Evolutionary conservation across 257 asterid species (phyloP).

Genomic region (Paraleonurus japonicus): DNA sequence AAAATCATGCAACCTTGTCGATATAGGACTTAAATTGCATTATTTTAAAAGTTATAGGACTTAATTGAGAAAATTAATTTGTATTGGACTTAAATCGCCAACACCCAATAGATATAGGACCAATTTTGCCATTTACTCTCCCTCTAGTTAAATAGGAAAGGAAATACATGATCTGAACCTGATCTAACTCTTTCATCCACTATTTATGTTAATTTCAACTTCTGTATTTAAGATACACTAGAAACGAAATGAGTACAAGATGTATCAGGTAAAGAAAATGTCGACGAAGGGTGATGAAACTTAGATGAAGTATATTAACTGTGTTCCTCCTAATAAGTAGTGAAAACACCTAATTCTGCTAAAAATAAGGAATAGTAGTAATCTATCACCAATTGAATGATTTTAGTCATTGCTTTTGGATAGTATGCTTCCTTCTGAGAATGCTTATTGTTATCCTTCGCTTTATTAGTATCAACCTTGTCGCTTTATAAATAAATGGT

Average conservation of each 20-base stretch:
- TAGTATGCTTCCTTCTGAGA: neutral
- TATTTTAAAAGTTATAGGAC: too few relatives aligned
- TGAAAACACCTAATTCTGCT: slow-evolving; percentile 10
- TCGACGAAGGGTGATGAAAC: neutral
- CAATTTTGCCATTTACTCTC: too few relatives aligned
- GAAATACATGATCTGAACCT: neutral
- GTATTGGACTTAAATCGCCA: too few relatives aligned
- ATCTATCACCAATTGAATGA: neutral
- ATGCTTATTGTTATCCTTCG: neutral
- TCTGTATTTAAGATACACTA: neutral
- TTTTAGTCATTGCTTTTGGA: neutral
- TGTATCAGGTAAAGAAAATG: neutral
- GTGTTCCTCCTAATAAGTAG: slow-evolving; percentile 1
- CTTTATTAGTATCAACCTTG: slow-evolving; percentile 4
- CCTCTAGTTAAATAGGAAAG: neutral
- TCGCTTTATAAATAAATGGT: neutral
- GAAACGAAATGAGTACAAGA: neutral
- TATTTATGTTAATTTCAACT: neutral
- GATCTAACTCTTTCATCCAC: neutral
- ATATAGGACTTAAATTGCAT: too few relatives aligned
- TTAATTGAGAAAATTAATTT: too few relatives aligned
- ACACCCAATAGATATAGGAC: too few relatives aligned
- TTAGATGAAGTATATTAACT: neutral
- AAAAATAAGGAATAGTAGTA: neutral
- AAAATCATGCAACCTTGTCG: too few relatives aligned